These are phyloP conservation scores for Candida ipomoeae DNA, from an alignment of 805 yeast species.

Conservation along the genomic window DNA sequence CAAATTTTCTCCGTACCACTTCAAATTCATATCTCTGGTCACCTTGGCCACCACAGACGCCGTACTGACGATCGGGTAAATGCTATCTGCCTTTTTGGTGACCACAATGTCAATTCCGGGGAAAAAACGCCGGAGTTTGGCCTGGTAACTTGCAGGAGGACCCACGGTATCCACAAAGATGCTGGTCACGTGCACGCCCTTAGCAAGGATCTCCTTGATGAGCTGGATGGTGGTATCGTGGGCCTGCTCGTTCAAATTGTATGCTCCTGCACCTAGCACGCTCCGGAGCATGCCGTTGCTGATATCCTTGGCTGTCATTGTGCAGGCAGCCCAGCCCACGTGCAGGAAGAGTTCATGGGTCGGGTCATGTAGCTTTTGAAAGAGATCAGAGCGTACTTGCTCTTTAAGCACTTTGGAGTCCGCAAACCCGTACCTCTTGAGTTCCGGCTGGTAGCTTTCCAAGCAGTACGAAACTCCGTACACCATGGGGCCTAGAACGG, in stretches of 20 bases:
- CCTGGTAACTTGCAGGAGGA: slow-evolving; percentile 81
- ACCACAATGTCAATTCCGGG: slow-evolving; percentile 74
- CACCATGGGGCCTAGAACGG: slow-evolving; percentile 97
- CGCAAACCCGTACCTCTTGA: slow-evolving; percentile 72
- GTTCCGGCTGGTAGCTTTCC: slow-evolving; percentile 43
- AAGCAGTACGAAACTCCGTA: slow-evolving; percentile 83
- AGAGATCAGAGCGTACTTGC: slow-evolving; percentile 56
- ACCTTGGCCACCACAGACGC: slow-evolving; percentile 97
- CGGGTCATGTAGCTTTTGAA: slow-evolving; percentile 51
- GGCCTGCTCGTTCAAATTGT: slow-evolving; percentile 91
- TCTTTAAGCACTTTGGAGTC: slow-evolving; percentile 89
- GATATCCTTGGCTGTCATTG: slow-evolving; percentile 83
- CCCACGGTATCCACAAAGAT: slow-evolving; percentile 96
- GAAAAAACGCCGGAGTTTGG: slow-evolving; percentile 63
- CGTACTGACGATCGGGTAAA: slow-evolving; percentile 87
- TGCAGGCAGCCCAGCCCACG: slow-evolving; percentile 85
- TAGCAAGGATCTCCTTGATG: slow-evolving; percentile 58
- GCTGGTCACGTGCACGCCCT: slow-evolving; percentile 62
- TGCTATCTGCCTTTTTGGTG: slow-evolving; percentile 90
- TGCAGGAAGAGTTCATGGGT: slow-evolving; percentile 44
- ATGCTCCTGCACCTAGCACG: slow-evolving; percentile 44
- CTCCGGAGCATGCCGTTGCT: slow-evolving; percentile 80
- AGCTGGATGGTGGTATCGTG: slow-evolving; percentile 87
- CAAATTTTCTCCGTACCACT: slow-evolving; percentile 28
- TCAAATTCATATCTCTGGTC: slow-evolving; percentile 71